Percentiles rank a stretch among this genome's conserved stretches.
phyloP scores from a whole-genome alignment of 371 early-diverging fungal genomes.

The Cokeromyces recurvatus region DNA sequence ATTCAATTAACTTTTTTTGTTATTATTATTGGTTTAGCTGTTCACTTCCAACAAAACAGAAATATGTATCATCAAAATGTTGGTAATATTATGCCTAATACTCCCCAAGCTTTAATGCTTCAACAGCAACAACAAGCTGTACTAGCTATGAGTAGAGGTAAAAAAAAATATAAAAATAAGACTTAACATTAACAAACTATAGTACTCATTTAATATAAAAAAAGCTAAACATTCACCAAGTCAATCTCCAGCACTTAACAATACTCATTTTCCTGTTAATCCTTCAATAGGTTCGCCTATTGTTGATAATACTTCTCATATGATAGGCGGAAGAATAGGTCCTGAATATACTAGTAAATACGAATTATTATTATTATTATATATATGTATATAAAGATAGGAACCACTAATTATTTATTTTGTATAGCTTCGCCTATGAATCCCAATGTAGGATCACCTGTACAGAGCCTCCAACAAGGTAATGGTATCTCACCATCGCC shows the following conservation, averaged over 20 bases:
- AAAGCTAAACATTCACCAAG: constrained; percentile 42
- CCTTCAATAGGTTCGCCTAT: constrained; percentile 27
- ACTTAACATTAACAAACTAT: no score
- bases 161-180: no score
- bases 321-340: constrained; percentile 21
- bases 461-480: constrained; percentile 21
- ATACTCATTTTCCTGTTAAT: constrained; percentile 23
- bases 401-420: no score
- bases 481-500: constrained; percentile 25
- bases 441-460: constrained; percentile 23
- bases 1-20: not conserved
- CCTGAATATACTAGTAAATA: constrained; percentile 32
- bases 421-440: constrained; percentile 28
- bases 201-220: no score
- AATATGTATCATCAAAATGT: constrained; percentile 19
- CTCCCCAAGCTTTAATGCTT: constrained; percentile 32
- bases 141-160: constrained; percentile 34
- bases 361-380: no score
- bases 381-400: no score
- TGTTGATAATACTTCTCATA: constrained; percentile 28
- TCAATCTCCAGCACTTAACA: constrained; percentile 40
- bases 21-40: not conserved
- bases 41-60: constrained; percentile 28
- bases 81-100: constrained; percentile 26
- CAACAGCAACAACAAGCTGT: constrained; percentile 35